phyloP scores from a whole-genome alignment of 2,329 filamentous ascomycete genomes.

The Cercospora canescens region DNA sequence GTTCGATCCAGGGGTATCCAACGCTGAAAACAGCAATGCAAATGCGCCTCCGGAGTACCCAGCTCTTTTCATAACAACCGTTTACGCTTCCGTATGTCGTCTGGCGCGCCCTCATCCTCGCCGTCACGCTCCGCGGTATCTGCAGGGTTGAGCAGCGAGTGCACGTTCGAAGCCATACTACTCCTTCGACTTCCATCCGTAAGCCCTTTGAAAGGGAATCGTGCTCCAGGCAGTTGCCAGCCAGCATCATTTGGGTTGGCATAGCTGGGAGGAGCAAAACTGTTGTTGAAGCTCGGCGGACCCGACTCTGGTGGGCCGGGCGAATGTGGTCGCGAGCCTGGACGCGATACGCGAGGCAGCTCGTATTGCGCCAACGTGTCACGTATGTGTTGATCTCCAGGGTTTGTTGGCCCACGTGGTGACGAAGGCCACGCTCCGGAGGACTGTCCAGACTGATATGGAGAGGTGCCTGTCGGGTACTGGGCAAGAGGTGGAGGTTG shows the following conservation, averaged over 20 bases:
- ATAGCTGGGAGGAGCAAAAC: slow-evolving; percentile 52
- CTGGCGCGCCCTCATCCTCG: slow-evolving; percentile 59
- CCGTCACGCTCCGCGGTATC: slow-evolving; percentile 67
- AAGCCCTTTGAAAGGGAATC: slow-evolving; percentile 50
- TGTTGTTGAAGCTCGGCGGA: slow-evolving; percentile 48
- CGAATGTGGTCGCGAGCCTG: slow-evolving; percentile 38
- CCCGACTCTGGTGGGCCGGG: slow-evolving; percentile 49
- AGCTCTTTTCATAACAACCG: slow-evolving; percentile 45
- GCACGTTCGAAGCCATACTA: slow-evolving; percentile 71
- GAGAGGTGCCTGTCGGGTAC: slow-evolving; percentile 55
- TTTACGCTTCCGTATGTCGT: slow-evolving; percentile 62
- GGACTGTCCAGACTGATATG: slow-evolving; percentile 64
- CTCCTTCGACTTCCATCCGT: slow-evolving; percentile 66
- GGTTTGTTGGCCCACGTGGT: slow-evolving; percentile 49
- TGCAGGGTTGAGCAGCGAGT: slow-evolving; percentile 66
- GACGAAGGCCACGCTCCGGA: slow-evolving; percentile 68
- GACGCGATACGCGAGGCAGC: slow-evolving; percentile 54
- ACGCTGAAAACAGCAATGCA: slow-evolving; percentile 8
- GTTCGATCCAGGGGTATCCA: slow-evolving; percentile 8
- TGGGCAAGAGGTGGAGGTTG: slow-evolving; percentile 51
- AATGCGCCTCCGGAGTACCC: not conserved
- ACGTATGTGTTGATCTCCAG: slow-evolving; percentile 62
- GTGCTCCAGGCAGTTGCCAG: slow-evolving; percentile 56
- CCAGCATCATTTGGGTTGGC: slow-evolving; percentile 55
- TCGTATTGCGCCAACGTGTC: slow-evolving; percentile 67